A percentile compares a stretch with the other conserved stretches of the same genome.
These are phyloP conservation scores for Neurospora sp. DNA, from an alignment of 495 filamentous ascomycete genomes.

Conservation along the genomic window DNA sequence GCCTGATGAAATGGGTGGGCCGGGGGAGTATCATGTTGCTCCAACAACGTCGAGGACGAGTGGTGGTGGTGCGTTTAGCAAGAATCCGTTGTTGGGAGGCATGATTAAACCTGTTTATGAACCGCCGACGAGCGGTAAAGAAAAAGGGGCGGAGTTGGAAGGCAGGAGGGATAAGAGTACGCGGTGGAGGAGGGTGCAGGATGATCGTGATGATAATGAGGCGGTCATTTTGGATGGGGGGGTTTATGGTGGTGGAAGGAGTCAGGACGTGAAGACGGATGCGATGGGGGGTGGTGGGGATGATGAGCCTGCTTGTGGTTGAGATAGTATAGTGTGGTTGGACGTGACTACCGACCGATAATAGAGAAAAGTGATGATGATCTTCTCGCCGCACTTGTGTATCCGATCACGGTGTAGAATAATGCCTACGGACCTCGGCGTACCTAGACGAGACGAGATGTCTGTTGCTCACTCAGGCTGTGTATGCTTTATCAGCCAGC, in stretches of 20 bases:
- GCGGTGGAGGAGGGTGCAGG: conserved; percentile 83
- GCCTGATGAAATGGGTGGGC: conserved; percentile 30
- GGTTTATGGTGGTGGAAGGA: conserved; percentile 39
- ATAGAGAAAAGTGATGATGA: too few relatives aligned
- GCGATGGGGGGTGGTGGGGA: neutral
- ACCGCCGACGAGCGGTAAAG: conserved; percentile 17
- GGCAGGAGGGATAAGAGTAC: conserved; percentile 34
- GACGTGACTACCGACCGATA: too few relatives aligned
- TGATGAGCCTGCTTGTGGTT: neutral
- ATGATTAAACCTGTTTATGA: conserved; percentile 72
- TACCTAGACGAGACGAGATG: too few relatives aligned
- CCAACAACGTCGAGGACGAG: conserved; percentile 2
- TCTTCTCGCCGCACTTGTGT: too few relatives aligned
- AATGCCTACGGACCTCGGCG: too few relatives aligned
- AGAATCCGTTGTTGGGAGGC: conserved; percentile 72
- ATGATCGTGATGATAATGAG: conserved; percentile 85
- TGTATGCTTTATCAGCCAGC: too few relatives aligned
- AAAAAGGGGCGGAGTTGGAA: conserved; percentile 30
- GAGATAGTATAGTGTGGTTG: neutral
- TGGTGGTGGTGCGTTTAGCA: conserved; percentile 58
- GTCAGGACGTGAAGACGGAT: neutral
- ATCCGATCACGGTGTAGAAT: too few relatives aligned
- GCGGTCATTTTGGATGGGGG: conserved; percentile 86
- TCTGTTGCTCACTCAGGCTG: too few relatives aligned
- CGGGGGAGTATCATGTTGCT: neutral